Evolutionary conservation across 2,329 filamentous ascomycete genomes (phyloP).

Genomic region (Macrophomina tecta): DNA sequence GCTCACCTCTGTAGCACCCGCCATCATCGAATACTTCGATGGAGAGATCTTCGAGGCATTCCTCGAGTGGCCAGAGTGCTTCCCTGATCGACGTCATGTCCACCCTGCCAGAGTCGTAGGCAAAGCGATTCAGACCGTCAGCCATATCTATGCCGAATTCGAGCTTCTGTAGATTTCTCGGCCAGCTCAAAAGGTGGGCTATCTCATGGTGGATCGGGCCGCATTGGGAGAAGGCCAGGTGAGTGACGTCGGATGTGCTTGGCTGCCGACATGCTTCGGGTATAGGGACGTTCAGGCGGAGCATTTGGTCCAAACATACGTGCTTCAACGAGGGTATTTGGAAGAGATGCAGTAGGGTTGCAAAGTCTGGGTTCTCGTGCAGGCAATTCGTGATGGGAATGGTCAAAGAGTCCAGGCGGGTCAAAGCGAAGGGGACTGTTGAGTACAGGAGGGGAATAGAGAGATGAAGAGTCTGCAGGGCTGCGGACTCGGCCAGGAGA

Average conservation of each 20-base stretch:
- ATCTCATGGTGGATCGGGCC: neutral
- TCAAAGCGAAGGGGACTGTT: neutral
- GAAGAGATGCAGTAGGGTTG: neutral
- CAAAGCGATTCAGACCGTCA: neutral
- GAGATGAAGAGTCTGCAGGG: neutral
- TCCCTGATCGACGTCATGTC: neutral
- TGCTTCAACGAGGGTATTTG: neutral
- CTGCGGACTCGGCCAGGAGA: neutral
- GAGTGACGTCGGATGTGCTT: neutral
- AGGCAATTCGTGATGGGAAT: slow-evolving; percentile 10
- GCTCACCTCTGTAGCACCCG: neutral
- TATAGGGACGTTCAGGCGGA: neutral
- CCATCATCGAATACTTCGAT: neutral
- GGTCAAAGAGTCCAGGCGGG: neutral
- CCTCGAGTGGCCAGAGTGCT: neutral
- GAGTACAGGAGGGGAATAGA: neutral
- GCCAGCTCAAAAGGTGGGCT: slow-evolving; percentile 6
- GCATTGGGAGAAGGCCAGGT: neutral
- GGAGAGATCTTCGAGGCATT: neutral
- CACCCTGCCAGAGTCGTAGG: neutral
- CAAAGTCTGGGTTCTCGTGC: slow-evolving; percentile 3
- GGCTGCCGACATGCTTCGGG: neutral
- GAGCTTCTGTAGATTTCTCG: neutral
- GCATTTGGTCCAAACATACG: neutral
- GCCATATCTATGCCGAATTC: neutral